Percentiles rank a stretch among this genome's conserved stretches.
Conservation (phyloP, 2,329 filamentous ascomycete species). For the Knufia fluminis region DNA sequence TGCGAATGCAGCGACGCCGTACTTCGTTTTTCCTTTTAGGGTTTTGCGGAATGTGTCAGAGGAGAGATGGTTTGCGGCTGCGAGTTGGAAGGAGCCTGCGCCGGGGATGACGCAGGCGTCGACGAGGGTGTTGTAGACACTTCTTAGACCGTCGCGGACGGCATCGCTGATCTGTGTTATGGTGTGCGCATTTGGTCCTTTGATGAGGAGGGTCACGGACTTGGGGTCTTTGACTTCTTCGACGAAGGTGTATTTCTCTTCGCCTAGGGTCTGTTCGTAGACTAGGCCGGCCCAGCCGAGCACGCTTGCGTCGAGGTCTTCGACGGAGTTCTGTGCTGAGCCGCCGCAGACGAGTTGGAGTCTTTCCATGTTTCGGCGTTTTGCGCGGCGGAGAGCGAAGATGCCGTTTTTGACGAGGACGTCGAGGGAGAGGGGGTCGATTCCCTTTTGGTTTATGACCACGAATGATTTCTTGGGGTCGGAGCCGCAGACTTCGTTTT, state of each 20-base stretch:
- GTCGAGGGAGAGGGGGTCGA: slow-evolving; percentile 90
- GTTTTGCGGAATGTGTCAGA: slow-evolving; percentile 79
- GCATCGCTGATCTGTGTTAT: slow-evolving; percentile 96
- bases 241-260: slow-evolving; percentile 98
- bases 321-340: slow-evolving; percentile 86
- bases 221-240: slow-evolving; percentile 99
- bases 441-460: slow-evolving; percentile 98
- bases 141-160: slow-evolving; percentile 85
- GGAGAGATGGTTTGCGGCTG: slow-evolving; percentile 76
- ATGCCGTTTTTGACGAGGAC: slow-evolving; percentile 98
- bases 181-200: slow-evolving; percentile 93
- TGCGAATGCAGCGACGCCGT: slow-evolving; percentile 87
- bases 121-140: slow-evolving; percentile 99
- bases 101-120: slow-evolving; percentile 92
- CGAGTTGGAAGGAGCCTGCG: slow-evolving; percentile 90
- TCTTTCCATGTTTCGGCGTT: slow-evolving; percentile 98
- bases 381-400: slow-evolving; percentile 83
- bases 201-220: slow-evolving; percentile 94
- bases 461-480: slow-evolving; percentile 94
- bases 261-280: slow-evolving; percentile 93
- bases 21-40: slow-evolving; percentile 97
- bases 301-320: slow-evolving; percentile 77
- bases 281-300: slow-evolving; percentile 94
- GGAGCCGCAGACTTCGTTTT: slow-evolving; percentile 92
- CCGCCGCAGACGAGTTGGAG: slow-evolving; percentile 92